phyloP scores from a whole-genome alignment of 805 yeast species.

The Komagataella pseudopastoris region DNA sequence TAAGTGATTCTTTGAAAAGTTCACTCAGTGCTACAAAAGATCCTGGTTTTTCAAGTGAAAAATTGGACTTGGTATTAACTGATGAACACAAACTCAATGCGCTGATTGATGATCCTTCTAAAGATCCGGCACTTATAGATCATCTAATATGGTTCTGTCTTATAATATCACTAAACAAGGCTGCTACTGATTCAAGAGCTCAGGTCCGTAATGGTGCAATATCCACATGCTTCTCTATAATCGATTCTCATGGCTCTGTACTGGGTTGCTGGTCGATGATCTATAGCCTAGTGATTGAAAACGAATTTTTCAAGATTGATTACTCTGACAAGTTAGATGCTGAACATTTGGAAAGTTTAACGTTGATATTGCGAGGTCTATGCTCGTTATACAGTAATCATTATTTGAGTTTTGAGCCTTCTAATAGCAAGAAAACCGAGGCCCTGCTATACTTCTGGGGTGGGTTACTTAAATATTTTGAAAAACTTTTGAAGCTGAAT shows the following conservation, averaged over 20 bases:
- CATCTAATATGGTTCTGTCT: slow-evolving; percentile 51
- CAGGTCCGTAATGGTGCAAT: slow-evolving; percentile 86
- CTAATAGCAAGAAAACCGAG: slow-evolving; percentile 8
- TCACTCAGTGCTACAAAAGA: background rate
- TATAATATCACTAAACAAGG: slow-evolving; percentile 43
- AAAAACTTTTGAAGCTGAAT: slow-evolving; percentile 20
- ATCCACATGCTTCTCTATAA: slow-evolving; percentile 75
- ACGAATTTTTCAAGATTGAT: slow-evolving; percentile 22
- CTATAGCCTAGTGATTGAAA: slow-evolving; percentile 45
- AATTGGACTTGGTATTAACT: slow-evolving; percentile 7
- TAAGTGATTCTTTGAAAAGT: slow-evolving; percentile 58
- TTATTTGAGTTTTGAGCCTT: slow-evolving; percentile 20
- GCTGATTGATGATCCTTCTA: slow-evolving; percentile 4
- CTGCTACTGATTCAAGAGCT: slow-evolving; percentile 51
- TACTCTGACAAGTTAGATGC: slow-evolving; percentile 1
- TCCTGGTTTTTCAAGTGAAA: slow-evolving; percentile 3
- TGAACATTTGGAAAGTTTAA: slow-evolving; percentile 49
- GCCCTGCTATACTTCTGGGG: slow-evolving; percentile 33
- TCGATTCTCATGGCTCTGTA: slow-evolving; percentile 53
- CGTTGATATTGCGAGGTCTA: slow-evolving; percentile 51
- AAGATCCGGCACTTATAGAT: slow-evolving; percentile 13
- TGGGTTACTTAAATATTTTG: slow-evolving; percentile 35
- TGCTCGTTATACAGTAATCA: slow-evolving; percentile 46
- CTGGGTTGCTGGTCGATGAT: slow-evolving; percentile 60
- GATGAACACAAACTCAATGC: slow-evolving; percentile 13